These are phyloP conservation scores for Penicillium expansum DNA, from an alignment of 2,329 filamentous ascomycete genomes.

Conservation along the genomic window DNA sequence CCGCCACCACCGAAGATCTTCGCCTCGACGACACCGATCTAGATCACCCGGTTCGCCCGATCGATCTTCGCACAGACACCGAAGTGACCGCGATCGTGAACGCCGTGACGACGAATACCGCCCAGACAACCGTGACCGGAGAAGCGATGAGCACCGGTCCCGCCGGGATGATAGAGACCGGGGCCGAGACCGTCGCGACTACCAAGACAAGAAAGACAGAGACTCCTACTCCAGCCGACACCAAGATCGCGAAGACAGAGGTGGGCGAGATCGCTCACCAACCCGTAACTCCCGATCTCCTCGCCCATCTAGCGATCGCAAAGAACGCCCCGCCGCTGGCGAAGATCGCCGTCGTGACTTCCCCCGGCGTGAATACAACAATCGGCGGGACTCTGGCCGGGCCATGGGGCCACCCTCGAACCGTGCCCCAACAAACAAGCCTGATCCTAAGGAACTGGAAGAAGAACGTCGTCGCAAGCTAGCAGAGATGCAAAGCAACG, in stretches of 20 bases:
- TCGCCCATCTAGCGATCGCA: conserved; percentile 15
- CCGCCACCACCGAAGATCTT: conserved; percentile 19
- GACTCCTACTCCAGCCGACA: conserved; percentile 21
- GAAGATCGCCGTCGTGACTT: conserved; percentile 20
- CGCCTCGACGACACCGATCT: conserved; percentile 26
- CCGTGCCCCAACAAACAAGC: conserved; percentile 16
- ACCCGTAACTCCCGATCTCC: conserved; percentile 27
- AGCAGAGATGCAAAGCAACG: conserved; percentile 71
- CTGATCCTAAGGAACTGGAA: conserved; percentile 26
- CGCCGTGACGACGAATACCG: conserved; percentile 12
- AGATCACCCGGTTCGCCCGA: conserved; percentile 24
- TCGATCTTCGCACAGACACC: conserved; percentile 24
- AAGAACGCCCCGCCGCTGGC: conserved; percentile 7
- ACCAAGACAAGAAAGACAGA: conserved; percentile 24
- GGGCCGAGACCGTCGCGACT: conserved; percentile 13
- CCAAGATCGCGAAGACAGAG: conserved; percentile 24
- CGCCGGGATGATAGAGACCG: conserved; percentile 16
- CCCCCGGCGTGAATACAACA: conserved; percentile 23
- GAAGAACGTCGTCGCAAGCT: conserved; percentile 51
- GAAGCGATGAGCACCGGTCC: conserved; percentile 12
- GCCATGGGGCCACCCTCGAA: conserved; percentile 14
- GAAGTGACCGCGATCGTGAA: conserved; percentile 26
- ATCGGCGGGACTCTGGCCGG: conserved; percentile 17
- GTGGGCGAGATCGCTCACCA: conserved; percentile 23
- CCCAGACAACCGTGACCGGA: conserved; percentile 11